phyloP scores from a whole-genome alignment of 352 stramenopile genomes.

The Phytophthora agathidicida region DNA sequence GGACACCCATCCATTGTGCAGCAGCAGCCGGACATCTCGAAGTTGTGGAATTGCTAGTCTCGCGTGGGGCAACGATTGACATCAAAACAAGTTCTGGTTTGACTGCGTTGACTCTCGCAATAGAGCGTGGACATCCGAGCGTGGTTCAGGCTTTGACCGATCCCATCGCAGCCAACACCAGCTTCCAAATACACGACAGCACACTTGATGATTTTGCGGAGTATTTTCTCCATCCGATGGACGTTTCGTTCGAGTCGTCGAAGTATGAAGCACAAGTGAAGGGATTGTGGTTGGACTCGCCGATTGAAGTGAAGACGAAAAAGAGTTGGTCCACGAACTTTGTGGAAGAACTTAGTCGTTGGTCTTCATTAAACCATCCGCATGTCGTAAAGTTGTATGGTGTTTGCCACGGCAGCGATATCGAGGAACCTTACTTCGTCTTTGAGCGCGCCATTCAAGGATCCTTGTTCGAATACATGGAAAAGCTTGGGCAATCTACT shows the following conservation, averaged over 20 bases:
- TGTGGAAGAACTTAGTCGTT: slow-evolving; percentile 19
- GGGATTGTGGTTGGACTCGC: slow-evolving; percentile 11
- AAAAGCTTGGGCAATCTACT: background rate
- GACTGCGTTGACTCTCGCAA: background rate
- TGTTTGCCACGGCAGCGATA: slow-evolving; percentile 1
- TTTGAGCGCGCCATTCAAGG: slow-evolving; percentile 14
- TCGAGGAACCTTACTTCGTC: slow-evolving; percentile 23
- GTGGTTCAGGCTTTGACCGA: background rate
- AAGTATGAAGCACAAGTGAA: background rate
- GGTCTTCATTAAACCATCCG: slow-evolving; percentile 24
- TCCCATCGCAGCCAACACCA: too few relatives aligned
- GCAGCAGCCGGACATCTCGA: background rate
- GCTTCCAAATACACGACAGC: too few relatives aligned
- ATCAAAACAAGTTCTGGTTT: background rate
- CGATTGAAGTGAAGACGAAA: slow-evolving; percentile 17
- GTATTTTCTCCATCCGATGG: slow-evolving; percentile 5
- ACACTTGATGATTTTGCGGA: background rate
- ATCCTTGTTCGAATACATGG: slow-evolving; percentile 17
- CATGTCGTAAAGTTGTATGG: slow-evolving; percentile 33
- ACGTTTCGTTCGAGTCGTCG: slow-evolving; percentile 11
- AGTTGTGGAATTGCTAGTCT: background rate
- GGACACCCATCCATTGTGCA: slow-evolving; percentile 18
- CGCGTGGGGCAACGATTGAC: background rate
- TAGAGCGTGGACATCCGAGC: slow-evolving; percentile 9
- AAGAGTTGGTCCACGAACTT: slow-evolving; percentile 12